These are phyloP conservation scores for Bruguiera parviflora DNA, from an alignment of 345 rosid genomes.

Conservation along the genomic window DNA sequence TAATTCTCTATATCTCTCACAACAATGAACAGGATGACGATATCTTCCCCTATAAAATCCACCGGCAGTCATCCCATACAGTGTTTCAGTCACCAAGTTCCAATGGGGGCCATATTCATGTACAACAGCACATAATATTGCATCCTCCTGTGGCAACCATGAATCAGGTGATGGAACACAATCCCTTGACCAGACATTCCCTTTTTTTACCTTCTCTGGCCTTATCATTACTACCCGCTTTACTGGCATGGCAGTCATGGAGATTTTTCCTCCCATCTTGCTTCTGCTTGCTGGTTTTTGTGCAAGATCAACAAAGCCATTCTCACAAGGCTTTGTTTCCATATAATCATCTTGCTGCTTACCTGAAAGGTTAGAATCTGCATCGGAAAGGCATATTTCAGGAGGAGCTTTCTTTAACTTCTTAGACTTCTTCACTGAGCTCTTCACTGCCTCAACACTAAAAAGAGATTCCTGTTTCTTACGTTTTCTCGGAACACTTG, in stretches of 20 bases:
- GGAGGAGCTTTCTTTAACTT: constrained; percentile 50
- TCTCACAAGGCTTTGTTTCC: constrained; percentile 39
- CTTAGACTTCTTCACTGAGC: constrained; percentile 71
- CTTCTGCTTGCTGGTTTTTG: constrained; percentile 59
- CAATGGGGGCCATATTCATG: constrained; percentile 97
- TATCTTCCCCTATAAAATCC: constrained; percentile 88
- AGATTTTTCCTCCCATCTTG: constrained; percentile 72
- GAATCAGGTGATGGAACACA: constrained; percentile 87
- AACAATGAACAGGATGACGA: constrained; percentile 91
- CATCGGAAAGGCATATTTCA: constrained; percentile 35
- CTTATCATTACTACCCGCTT: constrained; percentile 78
- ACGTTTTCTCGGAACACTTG: constrained; percentile 51
- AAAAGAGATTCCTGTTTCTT: constrained; percentile 49
- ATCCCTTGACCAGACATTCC: constrained; percentile 88
- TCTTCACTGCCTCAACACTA: constrained; percentile 48
- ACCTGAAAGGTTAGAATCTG: constrained; percentile 37
- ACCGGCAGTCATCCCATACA: constrained; percentile 93
- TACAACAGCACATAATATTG: constrained; percentile 91
- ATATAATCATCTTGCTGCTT: constrained; percentile 42
- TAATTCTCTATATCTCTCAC: constrained; percentile 92
- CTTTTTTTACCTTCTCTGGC: constrained; percentile 88
- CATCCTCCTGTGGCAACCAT: constrained; percentile 98
- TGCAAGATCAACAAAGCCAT: constrained; percentile 51
- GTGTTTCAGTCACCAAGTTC: constrained; percentile 75
- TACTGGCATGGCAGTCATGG: constrained; percentile 72